Percentiles rank a stretch among this genome's conserved stretches.
phyloP scores from a whole-genome alignment of 495 filamentous ascomycete species.

The Penicillium paradoxum region DNA sequence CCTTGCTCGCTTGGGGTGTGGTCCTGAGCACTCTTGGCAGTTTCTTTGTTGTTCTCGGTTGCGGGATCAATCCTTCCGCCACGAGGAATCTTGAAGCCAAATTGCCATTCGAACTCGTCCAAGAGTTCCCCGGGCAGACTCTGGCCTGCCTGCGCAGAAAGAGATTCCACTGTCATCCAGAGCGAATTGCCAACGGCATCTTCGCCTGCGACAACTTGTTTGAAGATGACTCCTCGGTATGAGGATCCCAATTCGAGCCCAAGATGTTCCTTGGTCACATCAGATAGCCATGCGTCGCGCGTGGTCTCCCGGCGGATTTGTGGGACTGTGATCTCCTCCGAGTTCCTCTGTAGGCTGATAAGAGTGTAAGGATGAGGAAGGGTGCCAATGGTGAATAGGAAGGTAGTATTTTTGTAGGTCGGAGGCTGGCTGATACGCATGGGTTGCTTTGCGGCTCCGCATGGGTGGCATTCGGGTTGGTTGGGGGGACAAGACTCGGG shows the following conservation, averaged over 20 bases:
- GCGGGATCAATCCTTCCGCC: slow-evolving; percentile 47
- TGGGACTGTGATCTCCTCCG: slow-evolving; percentile 52
- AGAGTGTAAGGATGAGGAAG: slow-evolving; percentile 90
- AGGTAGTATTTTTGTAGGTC: slow-evolving; percentile 55
- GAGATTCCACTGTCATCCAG: slow-evolving; percentile 75
- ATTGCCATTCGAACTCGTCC: slow-evolving; percentile 76
- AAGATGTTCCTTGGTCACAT: slow-evolving; percentile 65
- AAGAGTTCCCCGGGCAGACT: slow-evolving; percentile 40
- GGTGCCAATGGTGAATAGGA: slow-evolving; percentile 72
- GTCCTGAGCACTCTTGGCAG: slow-evolving; percentile 25
- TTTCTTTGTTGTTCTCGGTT: slow-evolving; percentile 46
- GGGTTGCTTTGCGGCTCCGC: slow-evolving; percentile 49
- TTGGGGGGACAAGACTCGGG: slow-evolving; percentile 86
- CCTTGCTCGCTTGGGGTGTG: slow-evolving; percentile 43
- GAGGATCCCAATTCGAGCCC: slow-evolving; percentile 54
- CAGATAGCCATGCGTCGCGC: slow-evolving; percentile 77
- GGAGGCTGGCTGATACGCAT: slow-evolving; percentile 54
- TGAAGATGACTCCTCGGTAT: slow-evolving; percentile 66
- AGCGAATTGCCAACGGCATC: slow-evolving; percentile 55
- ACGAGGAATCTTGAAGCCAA: slow-evolving; percentile 76
- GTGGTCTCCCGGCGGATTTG: slow-evolving; percentile 69
- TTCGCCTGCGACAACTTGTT: slow-evolving; percentile 71
- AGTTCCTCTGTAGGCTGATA: slow-evolving; percentile 51
- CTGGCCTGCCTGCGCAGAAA: slow-evolving; percentile 39
- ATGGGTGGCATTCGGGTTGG: slow-evolving; percentile 63